A percentile compares a stretch with the other conserved stretches of the same genome.
Conservation (phyloP, 2,329 filamentous ascomycete genomes). For the Pezicula carpinea region DNA sequence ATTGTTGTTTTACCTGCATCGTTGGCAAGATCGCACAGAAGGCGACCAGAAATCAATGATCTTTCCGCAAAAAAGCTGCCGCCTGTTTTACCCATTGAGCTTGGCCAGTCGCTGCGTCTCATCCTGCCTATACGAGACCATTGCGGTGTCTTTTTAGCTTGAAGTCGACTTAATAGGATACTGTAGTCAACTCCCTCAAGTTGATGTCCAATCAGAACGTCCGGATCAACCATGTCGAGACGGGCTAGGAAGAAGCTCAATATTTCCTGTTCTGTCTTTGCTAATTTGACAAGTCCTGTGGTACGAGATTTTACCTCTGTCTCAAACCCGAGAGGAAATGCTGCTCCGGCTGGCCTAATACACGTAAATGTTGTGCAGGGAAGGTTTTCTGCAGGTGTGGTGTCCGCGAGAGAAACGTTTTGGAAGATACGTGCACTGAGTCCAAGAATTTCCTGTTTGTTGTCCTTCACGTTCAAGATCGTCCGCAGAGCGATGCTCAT, state of each 20-base stretch:
- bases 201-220: constrained; percentile 90
- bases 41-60: constrained; percentile 79
- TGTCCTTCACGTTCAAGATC: constrained; percentile 82
- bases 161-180: constrained; percentile 78
- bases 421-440: constrained; percentile 92
- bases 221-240: constrained; percentile 82
- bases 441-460: constrained; percentile 92
- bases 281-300: constrained; percentile 71
- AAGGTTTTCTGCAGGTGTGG: constrained; percentile 81
- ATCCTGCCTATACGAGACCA: constrained; percentile 93
- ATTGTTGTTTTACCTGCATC: constrained; percentile 96
- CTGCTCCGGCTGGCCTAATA: constrained; percentile 71
- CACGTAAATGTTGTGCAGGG: constrained; percentile 89
- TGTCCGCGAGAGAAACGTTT: constrained; percentile 80
- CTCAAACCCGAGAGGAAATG: constrained; percentile 86
- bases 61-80: constrained; percentile 92
- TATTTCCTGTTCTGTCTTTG: constrained; percentile 79
- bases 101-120: constrained; percentile 80
- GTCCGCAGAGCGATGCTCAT: constrained; percentile 93
- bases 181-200: constrained; percentile 98
- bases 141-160: constrained; percentile 85
- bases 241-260: constrained; percentile 86
- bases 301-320: constrained; percentile 64
- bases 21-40: constrained; percentile 92
- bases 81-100: constrained; percentile 77